Evolutionary conservation across 2,329 filamentous ascomycete species (phyloP), one percentile per base, ranked within the genome.

Genomic region (Torrubiella hemipterigena): DNA sequence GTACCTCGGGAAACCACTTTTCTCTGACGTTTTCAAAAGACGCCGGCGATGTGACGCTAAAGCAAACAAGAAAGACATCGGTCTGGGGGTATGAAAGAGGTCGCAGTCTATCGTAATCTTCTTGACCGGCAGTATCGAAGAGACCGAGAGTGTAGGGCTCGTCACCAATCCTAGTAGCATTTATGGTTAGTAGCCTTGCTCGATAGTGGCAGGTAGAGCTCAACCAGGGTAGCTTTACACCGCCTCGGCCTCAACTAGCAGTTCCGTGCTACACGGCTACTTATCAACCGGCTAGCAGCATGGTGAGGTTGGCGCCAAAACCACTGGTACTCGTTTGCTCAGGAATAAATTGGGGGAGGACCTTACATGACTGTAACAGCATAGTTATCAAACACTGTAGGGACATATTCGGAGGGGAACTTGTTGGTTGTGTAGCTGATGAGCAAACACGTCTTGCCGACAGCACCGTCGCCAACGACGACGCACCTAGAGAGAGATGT

Each of bases 361-460:
- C n/a, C 86, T 78, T 72, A 95, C 91, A 98, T 98, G 46, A 98
- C 91, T 44, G 91, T 98, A 56, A 98, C 91, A 36, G 91, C 91
- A 73, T 98, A 98, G 65, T 98, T 98, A 62, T 98, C 91, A 61
- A 98, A 98, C 42, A 98, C 91, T 18, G 91, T 98, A 31, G 91
- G 91, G 36, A 98, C 91, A 60, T 98, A 98, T 87, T 98, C 91
- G 50, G 87, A 95, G 21, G 91, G 91, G 60, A 98, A 98, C 53
- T 96, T 96, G 73, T 98, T 98, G 42, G 91, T 98, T 43, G 91
- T 98, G 65, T 98, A 98, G 58, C 85, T 93, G 66, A 98, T 98
- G 55, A 98, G 77, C 43, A 98, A 77, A 65, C 91, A 98, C 45
- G 91, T 98, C 73, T 98, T 98, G 59, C 91, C 91, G 47, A 98